These are phyloP conservation scores for Fomes fomentarius DNA, from an alignment of 1,284 basidiomycete species.

Conservation along the genomic window DNA sequence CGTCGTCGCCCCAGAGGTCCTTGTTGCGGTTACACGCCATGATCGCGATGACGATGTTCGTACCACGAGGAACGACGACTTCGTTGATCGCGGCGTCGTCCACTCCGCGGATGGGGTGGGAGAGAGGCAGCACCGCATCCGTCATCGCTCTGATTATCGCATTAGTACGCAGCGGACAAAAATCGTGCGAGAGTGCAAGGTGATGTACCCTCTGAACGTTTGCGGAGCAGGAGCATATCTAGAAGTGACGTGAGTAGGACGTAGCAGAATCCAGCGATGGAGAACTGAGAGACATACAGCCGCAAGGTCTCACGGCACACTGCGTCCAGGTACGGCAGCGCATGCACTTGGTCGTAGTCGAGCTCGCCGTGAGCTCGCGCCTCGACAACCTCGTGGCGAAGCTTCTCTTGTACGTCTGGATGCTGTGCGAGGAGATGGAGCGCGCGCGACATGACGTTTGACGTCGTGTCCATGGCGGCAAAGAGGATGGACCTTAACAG, in stretches of 20 bases:
- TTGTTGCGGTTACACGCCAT: constrained; percentile 1
- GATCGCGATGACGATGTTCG: neutral
- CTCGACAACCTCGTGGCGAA: neutral
- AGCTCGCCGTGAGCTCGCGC: neutral
- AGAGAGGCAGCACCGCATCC: constrained; percentile 1
- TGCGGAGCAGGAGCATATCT: neutral
- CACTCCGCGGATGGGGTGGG: neutral
- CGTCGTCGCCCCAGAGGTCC: constrained; percentile 2
- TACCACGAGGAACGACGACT: constrained; percentile 28
- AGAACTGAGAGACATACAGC: neutral
- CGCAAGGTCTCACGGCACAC: neutral
- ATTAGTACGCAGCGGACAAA: too few species aligned
- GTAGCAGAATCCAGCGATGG: neutral
- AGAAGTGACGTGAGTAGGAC: neutral
- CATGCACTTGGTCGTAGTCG: neutral
- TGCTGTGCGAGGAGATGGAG: neutral
- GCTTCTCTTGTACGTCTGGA: neutral
- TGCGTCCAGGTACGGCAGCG: neutral
- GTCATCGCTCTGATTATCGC: constrained; percentile 2
- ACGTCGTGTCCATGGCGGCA: neutral
- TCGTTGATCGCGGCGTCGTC: constrained; percentile 38
- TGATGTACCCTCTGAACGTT: neutral
- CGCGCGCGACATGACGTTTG: neutral
- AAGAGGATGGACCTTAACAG: neutral
- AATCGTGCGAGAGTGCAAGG: too few species aligned